Percentiles rank a stretch among this genome's conserved stretches.
These are phyloP conservation scores for Paramyrothecium sp. DNA, from an alignment of 2,329 filamentous ascomycete species.

Conservation along the genomic window DNA sequence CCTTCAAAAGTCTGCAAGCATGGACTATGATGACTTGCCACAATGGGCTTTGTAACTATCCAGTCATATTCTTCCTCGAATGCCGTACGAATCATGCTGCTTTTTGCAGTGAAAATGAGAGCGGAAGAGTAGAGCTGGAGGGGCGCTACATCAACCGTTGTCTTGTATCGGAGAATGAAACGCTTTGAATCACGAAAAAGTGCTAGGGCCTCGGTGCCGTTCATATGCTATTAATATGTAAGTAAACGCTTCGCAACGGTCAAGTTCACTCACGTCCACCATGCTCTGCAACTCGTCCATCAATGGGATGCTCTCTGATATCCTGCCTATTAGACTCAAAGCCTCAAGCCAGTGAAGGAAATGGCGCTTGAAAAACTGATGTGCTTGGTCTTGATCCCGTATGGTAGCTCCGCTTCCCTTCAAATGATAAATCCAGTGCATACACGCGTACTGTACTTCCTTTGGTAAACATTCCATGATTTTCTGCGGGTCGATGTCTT, in stretches of 20 bases:
- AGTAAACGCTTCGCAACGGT: not conserved
- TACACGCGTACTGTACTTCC: constrained; percentile 33
- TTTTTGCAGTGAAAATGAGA: constrained; percentile 18
- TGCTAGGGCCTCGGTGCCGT: not conserved
- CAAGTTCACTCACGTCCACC: too few species aligned
- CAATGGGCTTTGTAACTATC: constrained; percentile 9
- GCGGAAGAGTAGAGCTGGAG: constrained; percentile 24
- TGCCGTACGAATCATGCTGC: constrained; percentile 10
- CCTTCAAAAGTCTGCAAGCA: constrained; percentile 12
- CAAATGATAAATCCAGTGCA: constrained; percentile 33
- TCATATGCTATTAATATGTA: not conserved
- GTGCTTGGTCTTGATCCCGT: constrained; percentile 14
- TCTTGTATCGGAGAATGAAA: constrained; percentile 8
- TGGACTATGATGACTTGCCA: constrained; percentile 13
- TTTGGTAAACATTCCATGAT: constrained; percentile 6
- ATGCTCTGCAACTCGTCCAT: constrained; percentile 8
- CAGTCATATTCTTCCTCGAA: constrained; percentile 14
- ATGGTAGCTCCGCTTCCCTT: constrained; percentile 19
- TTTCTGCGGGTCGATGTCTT: not conserved
- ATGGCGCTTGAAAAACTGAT: constrained; percentile 31
- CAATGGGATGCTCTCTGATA: constrained; percentile 5
- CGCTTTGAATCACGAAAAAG: constrained; percentile 15
- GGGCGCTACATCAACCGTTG: constrained; percentile 12
- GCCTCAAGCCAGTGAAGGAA: constrained; percentile 40
- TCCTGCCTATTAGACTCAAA: constrained; percentile 26